Conservation (phyloP, 1,139 yeast genomes). For the Petasospora fabianii region DNA sequence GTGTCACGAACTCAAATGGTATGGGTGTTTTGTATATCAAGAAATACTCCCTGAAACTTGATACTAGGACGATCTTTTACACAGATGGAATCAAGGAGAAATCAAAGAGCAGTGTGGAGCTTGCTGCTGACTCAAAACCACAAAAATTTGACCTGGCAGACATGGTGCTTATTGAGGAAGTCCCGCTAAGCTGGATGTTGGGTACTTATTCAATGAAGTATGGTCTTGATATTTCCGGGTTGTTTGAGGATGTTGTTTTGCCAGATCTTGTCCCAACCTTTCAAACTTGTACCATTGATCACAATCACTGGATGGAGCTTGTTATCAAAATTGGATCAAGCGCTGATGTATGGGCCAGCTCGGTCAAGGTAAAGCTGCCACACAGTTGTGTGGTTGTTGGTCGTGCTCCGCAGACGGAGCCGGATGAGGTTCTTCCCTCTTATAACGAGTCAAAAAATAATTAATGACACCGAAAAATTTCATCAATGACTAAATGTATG, state of each 20-base stretch:
- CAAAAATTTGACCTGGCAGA: conserved; percentile 2
- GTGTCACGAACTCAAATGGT: neutral
- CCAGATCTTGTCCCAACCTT: conserved; percentile 5
- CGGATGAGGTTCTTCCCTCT: conserved; percentile 2
- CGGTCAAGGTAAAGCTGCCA: neutral
- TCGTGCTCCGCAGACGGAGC: conserved; percentile 1
- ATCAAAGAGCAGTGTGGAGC: neutral
- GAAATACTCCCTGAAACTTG: neutral
- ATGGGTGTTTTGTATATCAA: conserved; percentile 5
- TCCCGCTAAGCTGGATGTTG: conserved; percentile 1
- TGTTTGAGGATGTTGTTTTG: neutral
- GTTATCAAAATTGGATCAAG: conserved; percentile 1
- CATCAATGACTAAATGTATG: too few species aligned
- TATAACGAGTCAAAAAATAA: too few species aligned
- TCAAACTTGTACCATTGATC: conserved; percentile 6
- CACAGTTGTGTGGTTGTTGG: conserved; percentile 11
- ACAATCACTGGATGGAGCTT: conserved; percentile 2
- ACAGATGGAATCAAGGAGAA: neutral
- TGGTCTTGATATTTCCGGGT: conserved; percentile 6
- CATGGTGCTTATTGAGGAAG: conserved; percentile 2
- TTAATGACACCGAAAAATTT: too few species aligned
- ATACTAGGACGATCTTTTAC: neutral
- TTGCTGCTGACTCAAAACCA: neutral
- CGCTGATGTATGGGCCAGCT: conserved; percentile 1
- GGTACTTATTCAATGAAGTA: conserved; percentile 2